Evolutionary conservation across 345 rosid species (phyloP).

Genomic region (Eucalyptus curtisii): DNA sequence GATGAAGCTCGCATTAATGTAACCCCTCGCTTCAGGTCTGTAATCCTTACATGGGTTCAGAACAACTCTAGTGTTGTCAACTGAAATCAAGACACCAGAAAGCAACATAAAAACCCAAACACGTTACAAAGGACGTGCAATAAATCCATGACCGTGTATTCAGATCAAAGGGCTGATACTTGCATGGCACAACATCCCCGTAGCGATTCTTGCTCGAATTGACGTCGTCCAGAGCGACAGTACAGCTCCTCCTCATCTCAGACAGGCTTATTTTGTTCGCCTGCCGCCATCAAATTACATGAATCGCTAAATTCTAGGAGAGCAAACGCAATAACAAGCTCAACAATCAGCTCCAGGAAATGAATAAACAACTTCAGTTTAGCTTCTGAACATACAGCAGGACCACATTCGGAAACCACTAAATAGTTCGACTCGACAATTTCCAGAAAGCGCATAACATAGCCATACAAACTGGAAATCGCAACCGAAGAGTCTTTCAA

Average conservation of each 20-base stretch:
- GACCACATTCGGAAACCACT: not conserved
- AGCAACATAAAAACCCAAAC: not conserved
- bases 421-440: not conserved
- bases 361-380: not conserved
- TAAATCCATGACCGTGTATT: not conserved
- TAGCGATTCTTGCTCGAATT: slow-evolving; percentile 73
- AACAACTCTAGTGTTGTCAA: slow-evolving; percentile 66
- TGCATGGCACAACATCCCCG: slow-evolving; percentile 68
- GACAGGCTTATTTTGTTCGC: slow-evolving; percentile 36
- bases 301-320: not conserved
- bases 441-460: not conserved
- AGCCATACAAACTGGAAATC: not conserved
- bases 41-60: slow-evolving; percentile 55
- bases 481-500: not conserved
- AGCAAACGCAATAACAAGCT: not conserved
- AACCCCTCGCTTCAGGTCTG: slow-evolving; percentile 54
- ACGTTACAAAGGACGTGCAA: not conserved
- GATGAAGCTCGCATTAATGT: slow-evolving; percentile 80
- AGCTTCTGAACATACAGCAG: not conserved
- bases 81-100: slow-evolving; percentile 17
- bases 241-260: slow-evolving; percentile 35
- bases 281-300: slow-evolving; percentile 6
- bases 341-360: not conserved
- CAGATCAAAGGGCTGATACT: not conserved
- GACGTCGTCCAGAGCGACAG: slow-evolving; percentile 37